These are phyloP conservation scores for Boletus semigastroideus DNA, from an alignment of 1,284 basidiomycete genomes.

Conservation along the genomic window DNA sequence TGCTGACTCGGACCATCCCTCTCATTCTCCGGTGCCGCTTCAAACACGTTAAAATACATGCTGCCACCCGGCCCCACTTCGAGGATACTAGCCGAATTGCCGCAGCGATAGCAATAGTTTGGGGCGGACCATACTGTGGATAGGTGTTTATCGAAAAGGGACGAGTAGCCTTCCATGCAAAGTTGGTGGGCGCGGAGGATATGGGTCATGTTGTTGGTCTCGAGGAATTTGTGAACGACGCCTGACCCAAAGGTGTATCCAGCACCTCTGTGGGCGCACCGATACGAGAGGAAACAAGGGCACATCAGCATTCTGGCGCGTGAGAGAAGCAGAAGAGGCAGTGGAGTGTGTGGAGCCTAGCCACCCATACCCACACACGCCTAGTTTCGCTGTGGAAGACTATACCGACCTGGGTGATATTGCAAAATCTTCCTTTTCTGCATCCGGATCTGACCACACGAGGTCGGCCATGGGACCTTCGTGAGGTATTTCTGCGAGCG, in stretches of 20 bases:
- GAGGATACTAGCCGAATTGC: slow-evolving; percentile 95
- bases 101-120: slow-evolving; percentile 98
- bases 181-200: slow-evolving; percentile 98
- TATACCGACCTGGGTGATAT: slow-evolving; percentile 87
- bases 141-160: slow-evolving; percentile 92
- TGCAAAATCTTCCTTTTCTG: slow-evolving; percentile 98
- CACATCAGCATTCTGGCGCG: slow-evolving; percentile 6
- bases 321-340: slow-evolving; percentile 2
- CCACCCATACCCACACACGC: slow-evolving; percentile 16
- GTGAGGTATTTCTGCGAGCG: slow-evolving; percentile 87
- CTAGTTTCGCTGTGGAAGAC: slow-evolving; percentile 13
- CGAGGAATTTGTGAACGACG: slow-evolving; percentile 97
- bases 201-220: slow-evolving; percentile 94
- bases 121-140: slow-evolving; percentile 99
- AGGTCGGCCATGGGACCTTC: slow-evolving; percentile 99
- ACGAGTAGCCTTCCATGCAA: slow-evolving; percentile 98
- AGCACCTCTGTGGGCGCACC: slow-evolving; percentile 68
- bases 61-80: slow-evolving; percentile 90
- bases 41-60: slow-evolving; percentile 98
- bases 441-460: slow-evolving; percentile 99
- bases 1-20: slow-evolving; percentile 78
- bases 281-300: background rate
- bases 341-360: slow-evolving; percentile 15
- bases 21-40: slow-evolving; percentile 98
- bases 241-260: slow-evolving; percentile 99